Evolutionary conservation across 371 early-diverging fungal species (phyloP), one percentile per base, ranked within the genome.

Genomic region (Umbelopsis sp.): DNA sequence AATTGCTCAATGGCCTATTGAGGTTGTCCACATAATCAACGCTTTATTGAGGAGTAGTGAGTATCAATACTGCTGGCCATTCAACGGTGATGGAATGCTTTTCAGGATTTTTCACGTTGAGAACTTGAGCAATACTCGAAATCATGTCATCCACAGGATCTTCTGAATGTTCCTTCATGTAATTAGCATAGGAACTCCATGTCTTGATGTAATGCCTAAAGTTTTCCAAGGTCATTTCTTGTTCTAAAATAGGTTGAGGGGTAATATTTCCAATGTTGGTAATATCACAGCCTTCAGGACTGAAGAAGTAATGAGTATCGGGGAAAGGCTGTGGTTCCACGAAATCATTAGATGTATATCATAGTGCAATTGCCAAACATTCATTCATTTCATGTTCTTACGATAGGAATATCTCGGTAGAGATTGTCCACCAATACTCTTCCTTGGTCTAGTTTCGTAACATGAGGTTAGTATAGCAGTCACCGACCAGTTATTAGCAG

Each of bases 111-210:
- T 57, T 57, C 22, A 29, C 35, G 14, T 72, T 25, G 8, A 71
- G 32, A 12, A 66, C 11, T 3, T 57, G 11, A 24, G 65, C 53
- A 2, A 73, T 35, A 2, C 68, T 51, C 0, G 52, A 35, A 16
- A 67, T 38, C 63, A 73, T 24, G 0, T 63, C 41, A 16, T 76
- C 76, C 10, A 68, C 63, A 14, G 69, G 69, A 18, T 73, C 70
- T 1, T 50, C 65, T n/a, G 65, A 29, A 44, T 50, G 57, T 4
- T 71, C 70, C 3, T 71, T 67, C 63, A 66, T 65, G 69, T 82
- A 88, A 50, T 74, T 84, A 65, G 75, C 81, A 72, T 86, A 86
- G 8, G 81, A 66, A 6, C 88, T 88, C 74, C 85, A 82, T 0
- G 88, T 89, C 71, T 86, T 80, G 50, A 88, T 64, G 50, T 87